Percentiles rank a stretch among this genome's conserved stretches.
Conservation (phyloP, 129 eudicot species). For the Sambucus nigra region DNA sequence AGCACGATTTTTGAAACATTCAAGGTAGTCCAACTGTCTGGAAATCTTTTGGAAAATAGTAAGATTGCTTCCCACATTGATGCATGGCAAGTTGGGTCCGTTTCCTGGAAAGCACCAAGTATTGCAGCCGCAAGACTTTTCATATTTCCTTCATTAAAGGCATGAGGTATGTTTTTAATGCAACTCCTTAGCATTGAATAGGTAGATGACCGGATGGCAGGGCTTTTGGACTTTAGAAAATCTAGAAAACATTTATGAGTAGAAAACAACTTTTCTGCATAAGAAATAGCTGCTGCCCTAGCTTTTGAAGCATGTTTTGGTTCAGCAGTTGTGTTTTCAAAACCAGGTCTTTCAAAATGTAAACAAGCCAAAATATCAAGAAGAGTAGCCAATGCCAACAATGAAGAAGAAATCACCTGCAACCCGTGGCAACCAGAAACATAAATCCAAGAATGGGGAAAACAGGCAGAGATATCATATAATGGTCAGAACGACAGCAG, state of each 20-base stretch:
- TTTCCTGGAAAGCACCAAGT: slow-evolving; percentile 84
- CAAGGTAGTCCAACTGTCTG: slow-evolving; percentile 57
- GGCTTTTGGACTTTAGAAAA: slow-evolving; percentile 54
- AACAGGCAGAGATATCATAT: no score
- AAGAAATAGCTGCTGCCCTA: slow-evolving; percentile 41
- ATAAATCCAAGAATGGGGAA: no score
- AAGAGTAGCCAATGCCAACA: slow-evolving; percentile 73
- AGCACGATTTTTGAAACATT: slow-evolving; percentile 52
- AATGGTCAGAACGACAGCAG: no score
- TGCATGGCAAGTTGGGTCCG: slow-evolving; percentile 72
- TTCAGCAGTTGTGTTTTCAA: slow-evolving; percentile 33
- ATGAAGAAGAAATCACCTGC: slow-evolving; percentile 85
- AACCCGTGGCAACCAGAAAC: slow-evolving; percentile 8
- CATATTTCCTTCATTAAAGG: slow-evolving; percentile 41
- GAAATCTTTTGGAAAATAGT: slow-evolving; percentile 48
- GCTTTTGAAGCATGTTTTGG: slow-evolving; percentile 63
- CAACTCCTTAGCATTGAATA: slow-evolving; percentile 62
- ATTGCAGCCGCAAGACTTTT: slow-evolving; percentile 53
- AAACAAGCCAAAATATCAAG: slow-evolving; percentile 42
- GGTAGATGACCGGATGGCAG: slow-evolving; percentile 68
- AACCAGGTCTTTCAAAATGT: slow-evolving; percentile 33
- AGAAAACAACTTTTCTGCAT: slow-evolving; percentile 50
- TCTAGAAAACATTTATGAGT: slow-evolving; percentile 56
- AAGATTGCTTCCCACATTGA: slow-evolving; percentile 85
- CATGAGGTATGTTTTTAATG: slow-evolving; percentile 57